Percentiles rank a stretch among this genome's conserved stretches.
Evolutionary conservation across 192 early-diverging fungal species (phyloP).

Genomic region (Piromyces finnis): DNA sequence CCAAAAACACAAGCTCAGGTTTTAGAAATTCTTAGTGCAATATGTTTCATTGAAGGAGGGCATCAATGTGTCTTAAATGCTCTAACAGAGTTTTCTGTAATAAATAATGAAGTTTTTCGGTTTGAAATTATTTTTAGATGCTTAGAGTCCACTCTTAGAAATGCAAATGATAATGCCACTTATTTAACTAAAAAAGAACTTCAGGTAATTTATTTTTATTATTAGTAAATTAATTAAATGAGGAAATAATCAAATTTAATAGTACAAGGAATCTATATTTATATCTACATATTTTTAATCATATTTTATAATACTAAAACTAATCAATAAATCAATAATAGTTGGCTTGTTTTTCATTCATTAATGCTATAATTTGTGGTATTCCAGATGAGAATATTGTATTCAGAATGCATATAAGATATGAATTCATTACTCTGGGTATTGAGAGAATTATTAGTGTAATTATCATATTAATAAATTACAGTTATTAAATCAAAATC

Average conservation of each 20-base stretch:
- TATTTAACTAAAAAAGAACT: background rate
- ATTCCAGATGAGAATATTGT: conserved; percentile 14
- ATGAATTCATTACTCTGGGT: conserved; percentile 24
- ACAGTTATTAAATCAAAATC: no score
- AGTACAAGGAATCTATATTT: no score
- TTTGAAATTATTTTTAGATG: conserved; percentile 15
- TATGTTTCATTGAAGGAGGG: conserved; percentile 34
- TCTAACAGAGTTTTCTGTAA: conserved; percentile 14
- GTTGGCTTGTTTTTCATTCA: conserved; percentile 32
- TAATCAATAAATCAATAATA: background rate
- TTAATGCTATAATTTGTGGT: conserved; percentile 32
- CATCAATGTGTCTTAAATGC: conserved; percentile 21
- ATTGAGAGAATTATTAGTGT: conserved; percentile 24
- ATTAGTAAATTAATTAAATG: no score
- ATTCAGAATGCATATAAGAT: conserved; percentile 32
- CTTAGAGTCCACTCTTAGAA: background rate
- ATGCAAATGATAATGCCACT: background rate
- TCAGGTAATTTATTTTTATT: background rate
- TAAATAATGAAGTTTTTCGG: conserved; percentile 11
- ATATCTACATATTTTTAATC: no score
- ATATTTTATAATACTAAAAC: no score
- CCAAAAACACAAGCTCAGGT: conserved; percentile 18
- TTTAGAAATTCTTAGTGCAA: conserved; percentile 30
- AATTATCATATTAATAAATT: no score
- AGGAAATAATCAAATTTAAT: no score